Conservation (phyloP, 2,329 filamentous ascomycete genomes). For the Nannizzia gypsea region DNA sequence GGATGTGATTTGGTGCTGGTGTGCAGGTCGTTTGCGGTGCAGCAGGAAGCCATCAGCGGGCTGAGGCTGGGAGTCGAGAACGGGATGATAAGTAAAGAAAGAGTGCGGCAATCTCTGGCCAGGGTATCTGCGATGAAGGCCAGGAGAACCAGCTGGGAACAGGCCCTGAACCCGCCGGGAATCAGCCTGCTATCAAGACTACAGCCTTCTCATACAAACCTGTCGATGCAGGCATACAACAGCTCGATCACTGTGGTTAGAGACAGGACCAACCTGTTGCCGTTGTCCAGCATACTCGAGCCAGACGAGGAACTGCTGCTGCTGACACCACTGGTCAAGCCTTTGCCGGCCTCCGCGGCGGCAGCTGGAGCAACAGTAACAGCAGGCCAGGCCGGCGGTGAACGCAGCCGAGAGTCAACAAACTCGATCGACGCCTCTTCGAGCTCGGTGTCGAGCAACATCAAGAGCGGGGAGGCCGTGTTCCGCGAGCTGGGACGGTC, state of each 20-base stretch:
- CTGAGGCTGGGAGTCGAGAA: constrained; percentile 83
- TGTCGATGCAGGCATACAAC: constrained; percentile 81
- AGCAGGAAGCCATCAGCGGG: constrained; percentile 83
- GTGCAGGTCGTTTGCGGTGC: constrained; percentile 75
- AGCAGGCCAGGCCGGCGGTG: constrained; percentile 57
- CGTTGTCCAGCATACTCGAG: constrained; percentile 68
- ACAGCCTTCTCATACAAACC: constrained; percentile 65
- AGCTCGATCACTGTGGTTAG: constrained; percentile 85
- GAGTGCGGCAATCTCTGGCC: constrained; percentile 67
- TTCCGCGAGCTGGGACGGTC: constrained; percentile 82
- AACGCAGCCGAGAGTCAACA: constrained; percentile 24
- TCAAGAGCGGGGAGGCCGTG: constrained; percentile 87
- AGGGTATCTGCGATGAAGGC: constrained; percentile 72
- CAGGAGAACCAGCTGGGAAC: constrained; percentile 78
- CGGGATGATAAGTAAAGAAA: constrained; percentile 68
- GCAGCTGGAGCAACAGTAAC: constrained; percentile 56
- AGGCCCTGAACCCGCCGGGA: constrained; percentile 77
- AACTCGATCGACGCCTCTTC: constrained; percentile 42
- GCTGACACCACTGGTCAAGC: constrained; percentile 80
- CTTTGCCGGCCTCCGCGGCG: constrained; percentile 68
- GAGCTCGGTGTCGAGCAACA: constrained; percentile 36
- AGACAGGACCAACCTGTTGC: constrained; percentile 75
- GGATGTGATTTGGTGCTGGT: constrained; percentile 86
- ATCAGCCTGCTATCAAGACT: constrained; percentile 64
- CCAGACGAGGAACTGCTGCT: constrained; percentile 80